Base-by-base conservation (phyloP, 108 stramenopile species). In the Pseudonitzschia delicatissima region DNA sequence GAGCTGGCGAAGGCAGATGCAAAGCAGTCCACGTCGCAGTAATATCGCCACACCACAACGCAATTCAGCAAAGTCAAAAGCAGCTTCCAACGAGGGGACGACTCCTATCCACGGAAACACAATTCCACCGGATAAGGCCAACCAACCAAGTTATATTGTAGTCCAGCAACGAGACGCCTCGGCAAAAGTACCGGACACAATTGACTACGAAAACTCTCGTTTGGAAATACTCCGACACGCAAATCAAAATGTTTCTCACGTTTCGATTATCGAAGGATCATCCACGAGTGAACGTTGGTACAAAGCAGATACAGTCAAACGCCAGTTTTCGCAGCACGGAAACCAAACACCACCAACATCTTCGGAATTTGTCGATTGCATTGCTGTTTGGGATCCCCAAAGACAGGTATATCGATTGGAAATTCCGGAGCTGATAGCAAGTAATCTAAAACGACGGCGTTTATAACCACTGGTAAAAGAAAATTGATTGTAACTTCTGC, bases 361-460 rank as follows among this genome's bases (percentile, higher is more conserved):
- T 33, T n/a, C 53, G 53, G 26, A 51, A 21, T 40, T 55, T n/a
- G 29, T 67, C 8, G 66, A 67, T 26, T 36, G 36, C 18, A 49
- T 67, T 12, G 66, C 66, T n/a, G 12, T 67, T 5, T 67, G 66
- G 66, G 66, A 67, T 15, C 37, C 66, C n/a, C 5, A 7, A 67
- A 40, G 27, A 40, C 51, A 53, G 0, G 52, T 55, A 1, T 67
- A 67, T 20, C 31, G 28, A 36, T 55, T 67, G 52, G 66, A 67
- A 42, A 53, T 67, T 29, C 66, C 66, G 15, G 39, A 53, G 35
- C 37, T 53, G 21, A 52, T 55, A 26, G 53, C 53, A 11, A 55
- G 7, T 7, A 52, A 67, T 42, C 25, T 67, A 23, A 3, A 48
- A 48, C 47, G 1, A 23, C 47, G 47, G 47, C 47, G 47, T 23